Percentiles rank a stretch among this genome's conserved stretches.
phyloP scores from a whole-genome alignment of 208 protist genomes.

The Porcisia deanei region DNA sequence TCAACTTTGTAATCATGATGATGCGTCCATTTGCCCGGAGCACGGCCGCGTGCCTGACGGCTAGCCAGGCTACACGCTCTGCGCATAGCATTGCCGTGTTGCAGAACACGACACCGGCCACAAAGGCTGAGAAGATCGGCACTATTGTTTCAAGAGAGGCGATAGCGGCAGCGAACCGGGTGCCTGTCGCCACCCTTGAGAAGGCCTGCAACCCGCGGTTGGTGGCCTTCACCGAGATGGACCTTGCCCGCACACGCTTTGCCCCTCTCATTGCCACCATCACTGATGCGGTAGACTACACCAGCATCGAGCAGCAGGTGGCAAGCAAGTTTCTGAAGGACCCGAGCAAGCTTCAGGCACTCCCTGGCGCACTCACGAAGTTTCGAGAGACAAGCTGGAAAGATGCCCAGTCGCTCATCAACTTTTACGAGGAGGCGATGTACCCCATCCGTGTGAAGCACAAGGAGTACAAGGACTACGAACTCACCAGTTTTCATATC shows the following conservation, averaged over 20 bases:
- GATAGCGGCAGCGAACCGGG: constrained; percentile 52
- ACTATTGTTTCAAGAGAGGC: constrained; percentile 42
- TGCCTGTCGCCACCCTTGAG: constrained; percentile 51
- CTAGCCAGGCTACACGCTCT: constrained; percentile 22
- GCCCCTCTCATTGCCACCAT: constrained; percentile 68
- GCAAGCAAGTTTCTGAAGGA: constrained; percentile 33
- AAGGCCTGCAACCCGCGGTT: constrained; percentile 53
- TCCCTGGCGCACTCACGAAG: constrained; percentile 64
- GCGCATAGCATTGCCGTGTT: constrained; percentile 61
- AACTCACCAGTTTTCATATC: constrained; percentile 83
- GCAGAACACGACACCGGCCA: constrained; percentile 41
- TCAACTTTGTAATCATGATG: background rate
- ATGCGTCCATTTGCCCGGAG: constrained; percentile 30
- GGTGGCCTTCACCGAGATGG: constrained; percentile 65
- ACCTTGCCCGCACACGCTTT: constrained; percentile 61
- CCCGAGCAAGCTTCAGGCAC: constrained; percentile 34
- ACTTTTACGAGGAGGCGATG: constrained; percentile 86
- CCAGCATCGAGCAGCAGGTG: constrained; percentile 62
- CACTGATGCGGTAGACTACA: constrained; percentile 53
- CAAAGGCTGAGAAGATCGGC: constrained; percentile 47
- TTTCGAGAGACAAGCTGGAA: constrained; percentile 71
- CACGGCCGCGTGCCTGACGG: constrained; percentile 10
- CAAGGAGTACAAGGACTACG: constrained; percentile 53
- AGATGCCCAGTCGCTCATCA: constrained; percentile 49
- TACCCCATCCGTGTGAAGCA: constrained; percentile 65